These are phyloP conservation scores for Anisodus acutangulus DNA, from an alignment of 257 asterid genomes.

Conservation along the genomic window DNA sequence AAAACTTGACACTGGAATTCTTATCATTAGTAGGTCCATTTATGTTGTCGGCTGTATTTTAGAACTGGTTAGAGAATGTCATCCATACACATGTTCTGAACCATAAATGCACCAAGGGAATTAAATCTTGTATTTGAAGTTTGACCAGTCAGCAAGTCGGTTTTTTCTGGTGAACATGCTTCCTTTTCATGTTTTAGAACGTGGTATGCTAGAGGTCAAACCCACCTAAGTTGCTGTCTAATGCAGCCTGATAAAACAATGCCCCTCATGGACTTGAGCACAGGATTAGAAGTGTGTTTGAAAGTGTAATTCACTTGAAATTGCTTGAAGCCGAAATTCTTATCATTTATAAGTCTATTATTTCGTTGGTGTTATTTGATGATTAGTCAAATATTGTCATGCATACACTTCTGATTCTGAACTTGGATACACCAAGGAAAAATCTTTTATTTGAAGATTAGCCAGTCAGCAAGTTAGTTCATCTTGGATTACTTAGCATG, in stretches of 20 bases:
- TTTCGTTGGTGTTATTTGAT: neutral
- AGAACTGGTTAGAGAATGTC: neutral
- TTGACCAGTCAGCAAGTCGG: neutral
- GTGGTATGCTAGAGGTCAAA: neutral
- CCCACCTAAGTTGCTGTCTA: neutral
- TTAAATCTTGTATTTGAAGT: neutral
- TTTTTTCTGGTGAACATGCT: neutral
- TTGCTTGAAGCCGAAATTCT: neutral
- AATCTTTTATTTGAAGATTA: conserved; percentile 18
- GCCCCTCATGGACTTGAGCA: neutral
- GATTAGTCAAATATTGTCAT: neutral
- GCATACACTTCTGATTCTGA: neutral
- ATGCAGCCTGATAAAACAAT: neutral
- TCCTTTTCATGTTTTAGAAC: neutral
- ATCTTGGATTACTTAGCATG: neutral
- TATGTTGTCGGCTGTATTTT: neutral
- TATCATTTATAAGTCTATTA: neutral
- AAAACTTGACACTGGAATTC: neutral
- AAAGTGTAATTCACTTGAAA: neutral
- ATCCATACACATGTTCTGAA: conserved; percentile 4
- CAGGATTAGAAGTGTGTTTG: neutral
- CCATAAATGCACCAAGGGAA: conserved; percentile 11
- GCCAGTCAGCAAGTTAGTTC: neutral
- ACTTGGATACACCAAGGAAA: neutral
- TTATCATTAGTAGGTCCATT: neutral